phyloP scores from a whole-genome alignment of 129 eudicot species.

The Flaveria bidentis region DNA sequence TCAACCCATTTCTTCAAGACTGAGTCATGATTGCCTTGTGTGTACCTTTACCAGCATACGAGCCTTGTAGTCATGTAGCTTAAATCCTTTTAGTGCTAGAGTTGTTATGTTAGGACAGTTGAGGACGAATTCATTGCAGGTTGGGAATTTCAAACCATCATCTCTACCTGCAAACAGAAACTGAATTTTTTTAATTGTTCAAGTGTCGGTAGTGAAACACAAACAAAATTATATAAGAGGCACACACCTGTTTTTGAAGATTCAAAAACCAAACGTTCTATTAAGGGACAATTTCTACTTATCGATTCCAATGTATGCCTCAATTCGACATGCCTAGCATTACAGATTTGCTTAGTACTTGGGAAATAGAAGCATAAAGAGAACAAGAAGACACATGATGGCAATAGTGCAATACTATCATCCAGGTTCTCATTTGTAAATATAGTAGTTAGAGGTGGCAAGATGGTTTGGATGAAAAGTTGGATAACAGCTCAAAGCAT shows the following conservation, averaged over 20 bases:
- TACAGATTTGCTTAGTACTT: conserved; percentile 12
- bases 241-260: conserved; percentile 80
- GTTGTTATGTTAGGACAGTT: conserved; percentile 69
- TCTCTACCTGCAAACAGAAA: conserved; percentile 62
- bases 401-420: neutral
- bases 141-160: conserved; percentile 70
- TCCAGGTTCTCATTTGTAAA: conserved; percentile 7
- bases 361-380: conserved; percentile 2
- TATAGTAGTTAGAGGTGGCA: neutral
- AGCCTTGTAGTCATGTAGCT: conserved; percentile 69
- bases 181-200: conserved; percentile 12
- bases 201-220: conserved; percentile 5
- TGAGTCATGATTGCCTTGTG: neutral
- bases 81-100: conserved; percentile 81
- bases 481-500: neutral
- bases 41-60: conserved; percentile 75
- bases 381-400: neutral
- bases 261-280: conserved; percentile 77
- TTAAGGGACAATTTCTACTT: conserved; percentile 56
- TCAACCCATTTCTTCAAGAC: neutral
- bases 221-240: conserved; percentile 7
- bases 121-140: conserved; percentile 69
- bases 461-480: neutral
- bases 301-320: conserved; percentile 78
- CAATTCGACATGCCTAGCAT: conserved; percentile 70